Percentiles rank a stretch among this genome's conserved stretches.
phyloP scores from a whole-genome alignment of 805 yeast genomes.

The Sugiyamaella valdiviana region DNA sequence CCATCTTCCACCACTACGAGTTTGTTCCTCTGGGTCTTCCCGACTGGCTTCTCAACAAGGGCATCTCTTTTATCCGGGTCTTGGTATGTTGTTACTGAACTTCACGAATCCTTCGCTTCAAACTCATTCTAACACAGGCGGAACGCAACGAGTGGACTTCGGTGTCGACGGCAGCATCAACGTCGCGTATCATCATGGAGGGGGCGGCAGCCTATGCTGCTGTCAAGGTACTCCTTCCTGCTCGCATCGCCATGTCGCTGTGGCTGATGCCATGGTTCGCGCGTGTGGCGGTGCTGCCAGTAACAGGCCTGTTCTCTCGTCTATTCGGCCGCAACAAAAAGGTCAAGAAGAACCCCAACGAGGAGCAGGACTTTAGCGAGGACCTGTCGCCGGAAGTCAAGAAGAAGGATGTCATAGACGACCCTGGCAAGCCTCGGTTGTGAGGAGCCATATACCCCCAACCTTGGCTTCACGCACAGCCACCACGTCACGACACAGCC shows the following conservation, averaged over 20 bases:
- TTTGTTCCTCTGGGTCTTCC: slow-evolving; percentile 52
- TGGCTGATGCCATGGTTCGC: slow-evolving; percentile 56
- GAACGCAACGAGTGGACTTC: slow-evolving; percentile 29
- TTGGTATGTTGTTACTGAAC: slow-evolving; percentile 40
- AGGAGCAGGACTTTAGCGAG: not conserved
- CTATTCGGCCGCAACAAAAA: slow-evolving; percentile 9
- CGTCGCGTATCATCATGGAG: slow-evolving; percentile 51
- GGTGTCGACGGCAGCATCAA: slow-evolving; percentile 40
- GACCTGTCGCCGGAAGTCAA: not conserved
- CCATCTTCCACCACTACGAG: slow-evolving; percentile 50
- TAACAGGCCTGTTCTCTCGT: slow-evolving; percentile 21
- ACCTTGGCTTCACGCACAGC: no score
- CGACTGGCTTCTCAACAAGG: slow-evolving; percentile 53
- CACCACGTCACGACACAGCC: no score
- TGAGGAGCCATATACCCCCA: no score
- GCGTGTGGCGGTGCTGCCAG: slow-evolving; percentile 43
- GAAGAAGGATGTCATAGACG: slow-evolving; percentile 1
- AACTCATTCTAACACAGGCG: slow-evolving; percentile 20
- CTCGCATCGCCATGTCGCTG: slow-evolving; percentile 46
- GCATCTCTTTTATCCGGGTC: slow-evolving; percentile 51
- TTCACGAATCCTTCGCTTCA: slow-evolving; percentile 25
- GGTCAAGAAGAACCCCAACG: not conserved
- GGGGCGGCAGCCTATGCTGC: slow-evolving; percentile 73
- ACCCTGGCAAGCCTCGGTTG: slow-evolving; percentile 4
- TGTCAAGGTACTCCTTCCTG: slow-evolving; percentile 53